Conservation (phyloP, 2,329 filamentous ascomycete genomes). For the Knufia petricola region DNA sequence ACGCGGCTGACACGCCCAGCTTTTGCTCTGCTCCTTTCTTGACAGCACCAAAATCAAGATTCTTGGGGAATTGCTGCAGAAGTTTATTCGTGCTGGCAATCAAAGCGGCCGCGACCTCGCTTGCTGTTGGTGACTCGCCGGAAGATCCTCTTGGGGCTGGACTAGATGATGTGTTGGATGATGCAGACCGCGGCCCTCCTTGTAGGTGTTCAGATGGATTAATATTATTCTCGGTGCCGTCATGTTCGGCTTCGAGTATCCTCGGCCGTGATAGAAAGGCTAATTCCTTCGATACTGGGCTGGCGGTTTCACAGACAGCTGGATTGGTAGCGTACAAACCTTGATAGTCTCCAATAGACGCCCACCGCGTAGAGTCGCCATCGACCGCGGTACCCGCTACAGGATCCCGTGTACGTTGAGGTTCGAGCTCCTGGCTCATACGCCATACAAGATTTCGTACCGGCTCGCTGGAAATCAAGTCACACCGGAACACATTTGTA, state of each 20-base stretch:
- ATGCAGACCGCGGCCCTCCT: neutral
- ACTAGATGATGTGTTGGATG: neutral
- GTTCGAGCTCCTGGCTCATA: neutral
- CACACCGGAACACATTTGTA: slow-evolving; percentile 40
- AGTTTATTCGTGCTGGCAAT: neutral
- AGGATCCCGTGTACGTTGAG: neutral
- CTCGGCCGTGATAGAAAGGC: too few species aligned
- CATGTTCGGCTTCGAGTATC: neutral
- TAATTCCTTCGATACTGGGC: neutral
- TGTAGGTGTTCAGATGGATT: neutral
- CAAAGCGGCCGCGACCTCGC: neutral
- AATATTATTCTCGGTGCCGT: neutral
- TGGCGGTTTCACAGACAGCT: neutral
- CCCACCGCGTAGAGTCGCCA: neutral
- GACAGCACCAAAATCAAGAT: slow-evolving; percentile 4
- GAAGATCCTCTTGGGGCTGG: neutral
- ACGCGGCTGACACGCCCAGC: neutral
- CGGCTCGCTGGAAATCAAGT: neutral
- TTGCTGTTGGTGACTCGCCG: neutral
- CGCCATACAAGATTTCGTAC: neutral
- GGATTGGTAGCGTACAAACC: neutral
- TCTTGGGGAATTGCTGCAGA: neutral
- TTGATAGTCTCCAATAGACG: neutral
- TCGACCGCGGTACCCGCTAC: neutral
- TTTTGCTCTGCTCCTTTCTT: neutral